phyloP scores from a whole-genome alignment of 2,329 filamentous ascomycete genomes.

The Pseudocercospora cruenta region DNA sequence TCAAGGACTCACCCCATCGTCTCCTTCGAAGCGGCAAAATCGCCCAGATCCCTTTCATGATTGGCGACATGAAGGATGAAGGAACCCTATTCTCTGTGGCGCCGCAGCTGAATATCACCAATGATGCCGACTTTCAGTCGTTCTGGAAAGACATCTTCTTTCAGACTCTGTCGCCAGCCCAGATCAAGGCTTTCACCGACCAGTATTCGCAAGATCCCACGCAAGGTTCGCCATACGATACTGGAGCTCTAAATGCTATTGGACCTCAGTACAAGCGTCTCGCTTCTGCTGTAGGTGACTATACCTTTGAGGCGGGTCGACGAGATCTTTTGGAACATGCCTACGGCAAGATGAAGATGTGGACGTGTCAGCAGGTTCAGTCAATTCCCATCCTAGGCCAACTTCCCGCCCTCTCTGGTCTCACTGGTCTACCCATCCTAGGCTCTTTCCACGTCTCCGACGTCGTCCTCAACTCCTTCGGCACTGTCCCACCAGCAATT shows the following conservation, averaged over 20 bases:
- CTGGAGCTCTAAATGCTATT: conserved; percentile 66
- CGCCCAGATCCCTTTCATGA: conserved; percentile 64
- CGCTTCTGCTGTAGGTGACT: conserved; percentile 71
- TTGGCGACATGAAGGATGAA: conserved; percentile 79
- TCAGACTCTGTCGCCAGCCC: conserved; percentile 62
- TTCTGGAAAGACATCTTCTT: conserved; percentile 21
- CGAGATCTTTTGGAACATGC: conserved; percentile 14
- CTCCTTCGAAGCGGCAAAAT: conserved; percentile 59
- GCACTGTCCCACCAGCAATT: conserved; percentile 9
- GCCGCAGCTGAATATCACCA: conserved; percentile 61
- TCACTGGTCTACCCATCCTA: conserved; percentile 70
- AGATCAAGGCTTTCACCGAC: conserved; percentile 29
- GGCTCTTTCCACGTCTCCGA: conserved; percentile 74
- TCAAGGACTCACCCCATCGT: conserved; percentile 66
- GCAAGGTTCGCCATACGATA: conserved; percentile 73
- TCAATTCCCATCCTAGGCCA: conserved; percentile 67
- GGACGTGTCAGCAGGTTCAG: conserved; percentile 9
- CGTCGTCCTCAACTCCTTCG: conserved; percentile 44
- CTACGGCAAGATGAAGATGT: neutral
- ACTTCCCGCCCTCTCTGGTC: conserved; percentile 64
- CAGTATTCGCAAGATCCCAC: conserved; percentile 47
- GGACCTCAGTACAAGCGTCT: conserved; percentile 78
- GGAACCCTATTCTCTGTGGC: conserved; percentile 56
- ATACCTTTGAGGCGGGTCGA: conserved; percentile 61
- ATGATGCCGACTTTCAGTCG: conserved; percentile 57